These are phyloP conservation scores for Pseudocercospora cruenta DNA, from an alignment of 2,329 filamentous ascomycete species.

Conservation along the genomic window DNA sequence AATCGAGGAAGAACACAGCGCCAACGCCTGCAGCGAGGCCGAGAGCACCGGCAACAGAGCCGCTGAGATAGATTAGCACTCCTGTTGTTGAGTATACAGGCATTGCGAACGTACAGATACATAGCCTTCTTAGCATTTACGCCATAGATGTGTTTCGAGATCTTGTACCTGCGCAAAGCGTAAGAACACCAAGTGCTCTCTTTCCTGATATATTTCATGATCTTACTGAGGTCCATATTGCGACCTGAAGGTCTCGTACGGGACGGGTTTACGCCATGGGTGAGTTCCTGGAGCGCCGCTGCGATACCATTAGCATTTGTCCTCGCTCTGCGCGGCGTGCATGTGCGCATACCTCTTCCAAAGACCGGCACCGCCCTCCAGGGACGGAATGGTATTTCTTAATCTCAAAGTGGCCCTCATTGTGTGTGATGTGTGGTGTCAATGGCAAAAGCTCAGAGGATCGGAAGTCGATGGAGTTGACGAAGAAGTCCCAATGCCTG, in stretches of 20 bases:
- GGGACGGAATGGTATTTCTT: conserved; percentile 19
- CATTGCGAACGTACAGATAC: conserved; percentile 31
- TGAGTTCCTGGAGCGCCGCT: conserved; percentile 30
- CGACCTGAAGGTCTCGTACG: conserved; percentile 58
- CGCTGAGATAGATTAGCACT: conserved; percentile 41
- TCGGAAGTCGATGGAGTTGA: background rate
- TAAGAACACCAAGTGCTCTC: conserved; percentile 7
- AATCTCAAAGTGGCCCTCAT: conserved; percentile 39
- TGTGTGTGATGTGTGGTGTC: conserved; percentile 17
- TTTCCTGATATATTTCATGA: background rate
- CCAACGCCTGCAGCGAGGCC: conserved; percentile 62
- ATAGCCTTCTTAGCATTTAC: conserved; percentile 21
- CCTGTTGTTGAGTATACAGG: background rate
- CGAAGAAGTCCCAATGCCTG: background rate
- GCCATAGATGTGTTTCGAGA: conserved; percentile 54
- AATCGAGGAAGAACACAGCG: conserved; percentile 67
- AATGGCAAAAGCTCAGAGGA: conserved; percentile 13
- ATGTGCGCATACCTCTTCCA: conserved; percentile 8
- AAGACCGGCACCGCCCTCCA: conserved; percentile 22
- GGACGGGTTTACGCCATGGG: conserved; percentile 41
- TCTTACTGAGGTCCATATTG: conserved; percentile 63
- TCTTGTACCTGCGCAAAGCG: conserved; percentile 51
- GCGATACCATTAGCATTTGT: background rate
- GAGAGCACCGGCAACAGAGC: conserved; percentile 56
- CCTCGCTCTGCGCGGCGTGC: background rate